These are phyloP conservation scores for Claviceps sp. DNA, from an alignment of 2,329 filamentous ascomycete species.

Conservation along the genomic window DNA sequence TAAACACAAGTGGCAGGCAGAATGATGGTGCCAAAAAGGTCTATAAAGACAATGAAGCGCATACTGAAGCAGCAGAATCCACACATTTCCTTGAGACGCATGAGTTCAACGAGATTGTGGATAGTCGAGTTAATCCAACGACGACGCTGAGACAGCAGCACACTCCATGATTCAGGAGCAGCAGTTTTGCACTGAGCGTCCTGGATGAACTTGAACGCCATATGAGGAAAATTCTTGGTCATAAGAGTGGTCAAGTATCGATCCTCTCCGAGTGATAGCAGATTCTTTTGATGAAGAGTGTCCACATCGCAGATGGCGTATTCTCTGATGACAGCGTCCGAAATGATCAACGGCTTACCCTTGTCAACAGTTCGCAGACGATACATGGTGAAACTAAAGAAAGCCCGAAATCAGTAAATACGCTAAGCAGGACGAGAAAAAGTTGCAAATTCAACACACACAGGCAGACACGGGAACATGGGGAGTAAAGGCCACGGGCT, in stretches of 20 bases:
- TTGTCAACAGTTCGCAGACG: conserved; percentile 87
- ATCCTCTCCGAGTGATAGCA: conserved; percentile 89
- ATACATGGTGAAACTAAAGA: conserved; percentile 90
- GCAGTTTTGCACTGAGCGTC: conserved; percentile 90
- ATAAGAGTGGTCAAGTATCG: conserved; percentile 93
- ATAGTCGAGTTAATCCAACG: conserved; percentile 99
- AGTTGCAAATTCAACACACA: not conserved
- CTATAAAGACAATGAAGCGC: conserved; percentile 91
- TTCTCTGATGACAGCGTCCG: conserved; percentile 73
- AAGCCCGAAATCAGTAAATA: conserved; percentile 21
- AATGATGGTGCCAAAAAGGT: conserved; percentile 84
- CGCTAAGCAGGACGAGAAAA: not conserved
- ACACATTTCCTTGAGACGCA: conserved; percentile 84
- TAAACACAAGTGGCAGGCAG: conserved; percentile 82
- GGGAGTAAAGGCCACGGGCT: not conserved
- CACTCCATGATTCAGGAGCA: conserved; percentile 85
- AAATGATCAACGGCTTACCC: conserved; percentile 87
- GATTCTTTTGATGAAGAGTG: conserved; percentile 93
- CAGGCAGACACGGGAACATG: not conserved
- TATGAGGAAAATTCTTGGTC: conserved; percentile 92
- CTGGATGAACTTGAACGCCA: conserved; percentile 92
- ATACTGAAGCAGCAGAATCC: conserved; percentile 99
- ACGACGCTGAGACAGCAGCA: conserved; percentile 91
- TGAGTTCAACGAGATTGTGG: conserved; percentile 86
- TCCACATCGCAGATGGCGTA: conserved; percentile 85